Conservation (phyloP, 768 basidiomycete species). For the Trametes cingulata region DNA sequence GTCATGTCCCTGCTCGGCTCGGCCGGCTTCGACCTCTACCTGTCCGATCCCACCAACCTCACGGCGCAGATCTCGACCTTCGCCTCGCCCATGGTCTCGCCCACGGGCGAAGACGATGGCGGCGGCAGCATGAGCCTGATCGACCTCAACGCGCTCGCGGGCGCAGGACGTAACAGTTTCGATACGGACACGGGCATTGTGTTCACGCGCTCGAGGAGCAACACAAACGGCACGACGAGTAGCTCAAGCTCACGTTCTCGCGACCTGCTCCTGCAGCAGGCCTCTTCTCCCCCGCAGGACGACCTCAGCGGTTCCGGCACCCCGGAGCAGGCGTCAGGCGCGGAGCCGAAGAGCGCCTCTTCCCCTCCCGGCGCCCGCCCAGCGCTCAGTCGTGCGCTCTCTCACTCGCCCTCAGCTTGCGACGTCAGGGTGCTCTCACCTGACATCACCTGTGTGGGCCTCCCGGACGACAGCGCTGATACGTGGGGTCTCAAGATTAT, state of each 20-base stretch:
- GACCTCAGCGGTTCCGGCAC: neutral
- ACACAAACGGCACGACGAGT: conserved; percentile 35
- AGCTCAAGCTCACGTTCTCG: conserved; percentile 17
- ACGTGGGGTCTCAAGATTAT: conserved; percentile 78
- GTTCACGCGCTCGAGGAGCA: conserved; percentile 49
- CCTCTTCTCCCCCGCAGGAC: neutral
- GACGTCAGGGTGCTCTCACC: conserved; percentile 66
- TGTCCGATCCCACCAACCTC: conserved; percentile 30
- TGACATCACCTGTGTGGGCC: conserved; percentile 75
- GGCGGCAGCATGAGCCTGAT: conserved; percentile 21
- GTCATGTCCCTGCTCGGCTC: conserved; percentile 58
- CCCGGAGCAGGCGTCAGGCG: neutral
- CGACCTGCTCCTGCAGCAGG: neutral
- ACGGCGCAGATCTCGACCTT: conserved; percentile 31
- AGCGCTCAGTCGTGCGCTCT: conserved; percentile 38
- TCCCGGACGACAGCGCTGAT: conserved; percentile 66
- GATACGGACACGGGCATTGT: conserved; percentile 42
- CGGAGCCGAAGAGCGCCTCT: neutral
- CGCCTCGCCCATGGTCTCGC: conserved; percentile 29
- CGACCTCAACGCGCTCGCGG: conserved; percentile 40
- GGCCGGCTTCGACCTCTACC: conserved; percentile 65
- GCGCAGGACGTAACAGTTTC: conserved; percentile 29
- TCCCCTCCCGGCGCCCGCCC: conserved; percentile 7
- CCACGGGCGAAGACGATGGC: conserved; percentile 22
- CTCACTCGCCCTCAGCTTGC: conserved; percentile 54